Conservation (phyloP, 1,139 yeast species). For the Yamadazyma buinensis region DNA sequence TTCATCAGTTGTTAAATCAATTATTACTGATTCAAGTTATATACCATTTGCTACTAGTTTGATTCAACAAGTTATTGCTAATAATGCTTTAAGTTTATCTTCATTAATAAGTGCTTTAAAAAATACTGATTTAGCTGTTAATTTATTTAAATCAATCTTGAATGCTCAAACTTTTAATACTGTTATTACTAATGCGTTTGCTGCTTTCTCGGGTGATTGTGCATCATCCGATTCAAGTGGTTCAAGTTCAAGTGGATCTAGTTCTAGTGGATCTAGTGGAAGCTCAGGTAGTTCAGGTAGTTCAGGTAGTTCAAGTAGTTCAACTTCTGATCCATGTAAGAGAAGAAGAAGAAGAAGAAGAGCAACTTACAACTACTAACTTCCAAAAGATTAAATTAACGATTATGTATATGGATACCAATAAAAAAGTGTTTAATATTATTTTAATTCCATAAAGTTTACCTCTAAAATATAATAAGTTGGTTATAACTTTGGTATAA, state of each 20-base stretch:
- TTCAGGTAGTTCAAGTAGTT: constrained; percentile 9
- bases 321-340: constrained; percentile 25
- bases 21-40: constrained; percentile 37
- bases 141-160: constrained; percentile 34
- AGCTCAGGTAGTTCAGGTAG: constrained; percentile 14
- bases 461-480: neutral
- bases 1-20: constrained; percentile 36
- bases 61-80: constrained; percentile 26
- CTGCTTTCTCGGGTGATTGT: constrained; percentile 42
- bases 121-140: constrained; percentile 33
- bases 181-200: constrained; percentile 39
- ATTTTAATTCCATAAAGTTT: no score
- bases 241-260: constrained; percentile 17
- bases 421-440: no score
- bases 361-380: constrained; percentile 22
- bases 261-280: constrained; percentile 9
- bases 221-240: constrained; percentile 10
- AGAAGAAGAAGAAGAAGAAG: constrained; percentile 40
- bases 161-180: constrained; percentile 32
- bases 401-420: no score
- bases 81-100: constrained; percentile 27
- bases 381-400: constrained; percentile 1
- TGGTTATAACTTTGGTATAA: no score
- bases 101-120: constrained; percentile 31
- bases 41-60: constrained; percentile 37